Conservation (phyloP, 495 filamentous ascomycete genomes). For the Podospora anserina region DNA sequence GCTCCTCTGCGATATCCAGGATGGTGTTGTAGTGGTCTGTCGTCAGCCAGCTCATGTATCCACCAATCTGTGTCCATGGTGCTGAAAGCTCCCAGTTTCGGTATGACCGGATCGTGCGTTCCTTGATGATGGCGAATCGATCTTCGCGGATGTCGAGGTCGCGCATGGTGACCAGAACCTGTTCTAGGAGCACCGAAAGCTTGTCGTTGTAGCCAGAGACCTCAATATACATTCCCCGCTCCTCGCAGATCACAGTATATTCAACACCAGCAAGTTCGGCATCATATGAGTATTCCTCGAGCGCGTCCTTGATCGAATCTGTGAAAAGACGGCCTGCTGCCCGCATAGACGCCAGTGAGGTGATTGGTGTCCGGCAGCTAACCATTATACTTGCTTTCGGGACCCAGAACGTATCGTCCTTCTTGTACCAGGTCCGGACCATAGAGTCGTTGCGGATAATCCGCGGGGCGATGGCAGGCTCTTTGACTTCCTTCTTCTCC, state of each 20-base stretch:
- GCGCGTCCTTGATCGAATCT: constrained; percentile 81
- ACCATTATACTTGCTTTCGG: constrained; percentile 86
- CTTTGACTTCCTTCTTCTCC: constrained; percentile 81
- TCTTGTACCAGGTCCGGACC: constrained; percentile 94
- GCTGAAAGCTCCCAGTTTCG: constrained; percentile 84
- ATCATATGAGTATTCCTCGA: constrained; percentile 95
- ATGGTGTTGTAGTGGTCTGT: constrained; percentile 74
- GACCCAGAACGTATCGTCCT: constrained; percentile 98
- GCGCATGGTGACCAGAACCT: constrained; percentile 82
- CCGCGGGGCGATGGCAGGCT: constrained; percentile 70
- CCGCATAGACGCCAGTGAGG: constrained; percentile 69
- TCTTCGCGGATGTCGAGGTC: constrained; percentile 78
- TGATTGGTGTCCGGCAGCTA: constrained; percentile 73
- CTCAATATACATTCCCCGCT: constrained; percentile 71
- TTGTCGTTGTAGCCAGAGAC: constrained; percentile 96
- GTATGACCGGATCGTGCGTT: constrained; percentile 69
- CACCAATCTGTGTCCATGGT: constrained; percentile 87
- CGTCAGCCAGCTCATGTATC: constrained; percentile 76
- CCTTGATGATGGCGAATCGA: constrained; percentile 88
- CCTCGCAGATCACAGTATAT: constrained; percentile 69
- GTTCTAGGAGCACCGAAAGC: constrained; percentile 84
- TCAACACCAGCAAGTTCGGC: constrained; percentile 89
- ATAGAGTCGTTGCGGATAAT: constrained; percentile 83
- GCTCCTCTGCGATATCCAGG: constrained; percentile 74
- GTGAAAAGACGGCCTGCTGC: constrained; percentile 80